Conservation (phyloP, 192 early-diverging fungal genomes). For the Phlyctochytrium bullatum region DNA sequence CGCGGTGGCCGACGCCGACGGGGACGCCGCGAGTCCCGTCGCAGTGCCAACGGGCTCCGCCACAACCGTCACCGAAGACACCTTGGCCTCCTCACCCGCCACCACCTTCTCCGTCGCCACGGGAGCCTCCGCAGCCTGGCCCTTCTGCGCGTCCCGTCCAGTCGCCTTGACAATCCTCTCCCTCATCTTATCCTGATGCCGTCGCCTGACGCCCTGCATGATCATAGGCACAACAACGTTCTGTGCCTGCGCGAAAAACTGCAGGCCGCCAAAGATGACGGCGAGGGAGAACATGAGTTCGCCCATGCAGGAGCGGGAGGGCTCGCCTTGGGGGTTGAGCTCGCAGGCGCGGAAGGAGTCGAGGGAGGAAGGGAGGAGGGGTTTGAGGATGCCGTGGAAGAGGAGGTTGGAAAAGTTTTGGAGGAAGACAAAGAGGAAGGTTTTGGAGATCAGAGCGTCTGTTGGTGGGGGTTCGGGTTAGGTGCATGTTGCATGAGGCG, state of each 20-base stretch:
- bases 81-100: not conserved
- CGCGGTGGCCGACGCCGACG: not conserved
- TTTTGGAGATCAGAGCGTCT: constrained; percentile 52
- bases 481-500: not conserved
- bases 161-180: not conserved
- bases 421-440: constrained; percentile 58
- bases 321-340: not conserved
- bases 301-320: constrained; percentile 50
- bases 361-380: constrained; percentile 5
- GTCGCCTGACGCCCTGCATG: not conserved
- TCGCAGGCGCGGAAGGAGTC: not conserved
- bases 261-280: constrained; percentile 60
- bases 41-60: too few species aligned
- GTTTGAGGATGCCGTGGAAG: constrained; percentile 58
- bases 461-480: not conserved
- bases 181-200: not conserved
- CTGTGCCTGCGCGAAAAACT: constrained; percentile 46
- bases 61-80: not conserved
- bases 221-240: constrained; percentile 49
- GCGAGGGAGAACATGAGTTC: constrained; percentile 61
- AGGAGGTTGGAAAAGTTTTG: constrained; percentile 60
- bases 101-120: not conserved
- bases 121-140: not conserved
- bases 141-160: too few species aligned
- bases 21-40: not conserved